Evolutionary conservation across 768 basidiomycete species (phyloP).

Genomic region (Amanita polypyramis): DNA sequence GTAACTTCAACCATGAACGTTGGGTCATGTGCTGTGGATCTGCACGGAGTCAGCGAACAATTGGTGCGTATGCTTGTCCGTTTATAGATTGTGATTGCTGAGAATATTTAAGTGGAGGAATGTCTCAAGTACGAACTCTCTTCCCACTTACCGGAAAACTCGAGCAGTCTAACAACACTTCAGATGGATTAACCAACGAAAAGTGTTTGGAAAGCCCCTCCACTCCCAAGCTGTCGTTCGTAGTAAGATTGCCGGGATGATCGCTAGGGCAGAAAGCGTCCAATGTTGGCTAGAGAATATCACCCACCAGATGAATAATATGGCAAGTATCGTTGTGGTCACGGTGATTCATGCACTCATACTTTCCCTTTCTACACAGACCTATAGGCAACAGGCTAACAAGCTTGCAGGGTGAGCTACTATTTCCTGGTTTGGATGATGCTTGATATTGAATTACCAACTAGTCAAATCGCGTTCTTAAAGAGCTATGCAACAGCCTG

Average conservation of each 20-base stretch:
- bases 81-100: neutral
- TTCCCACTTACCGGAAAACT: neutral
- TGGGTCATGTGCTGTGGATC: constrained; percentile 82
- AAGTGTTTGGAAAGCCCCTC: constrained; percentile 86
- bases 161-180: neutral
- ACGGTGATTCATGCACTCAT: neutral
- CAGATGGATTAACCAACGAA: constrained; percentile 81
- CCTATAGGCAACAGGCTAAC: constrained; percentile 66
- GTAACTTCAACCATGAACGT: constrained; percentile 93
- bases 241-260: constrained; percentile 82
- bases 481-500: constrained; percentile 57
- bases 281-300: constrained; percentile 83
- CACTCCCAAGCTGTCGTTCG: constrained; percentile 82
- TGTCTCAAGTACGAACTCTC: constrained; percentile 54
- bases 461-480: constrained; percentile 59
- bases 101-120: constrained; percentile 50
- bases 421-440: neutral
- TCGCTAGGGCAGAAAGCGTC: constrained; percentile 52
- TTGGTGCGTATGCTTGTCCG: constrained; percentile 14
- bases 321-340: constrained; percentile 29
- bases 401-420: constrained; percentile 56
- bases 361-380: constrained; percentile 17
- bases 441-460: neutral
- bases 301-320: constrained; percentile 83
- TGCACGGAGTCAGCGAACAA: constrained; percentile 38